Evolutionary conservation across 106 monocot species (phyloP), one percentile per base, ranked within the genome.

Genomic region (Narthecium ossifragum): DNA sequence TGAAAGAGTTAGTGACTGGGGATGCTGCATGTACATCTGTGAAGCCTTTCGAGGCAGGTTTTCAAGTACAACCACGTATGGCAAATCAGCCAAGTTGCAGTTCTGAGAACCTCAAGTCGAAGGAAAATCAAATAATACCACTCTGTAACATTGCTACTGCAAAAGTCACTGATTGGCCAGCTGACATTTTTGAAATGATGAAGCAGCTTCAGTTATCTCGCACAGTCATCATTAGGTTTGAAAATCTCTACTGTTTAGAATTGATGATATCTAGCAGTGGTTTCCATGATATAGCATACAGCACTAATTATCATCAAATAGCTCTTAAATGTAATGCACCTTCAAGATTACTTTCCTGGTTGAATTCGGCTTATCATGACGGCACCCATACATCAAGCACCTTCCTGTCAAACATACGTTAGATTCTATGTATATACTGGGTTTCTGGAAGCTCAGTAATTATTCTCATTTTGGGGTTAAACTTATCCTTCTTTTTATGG

Each of bases 161-260:
- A 30, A 46, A 73, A 20, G 28, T 45, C 23, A 2, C 20, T 26
- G 48, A 40, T 41, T 61, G 40, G 49, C 28, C 63, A 56, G 45
- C 15, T 32, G 55, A 30, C 45, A 59, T 74, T 34, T 78, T 78
- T 60, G 70, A 74, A 37, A 46, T 29, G 20, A 53, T 85, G 20
- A 77, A 63, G 54, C 55, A 46, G 32, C 85, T 85, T 55, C 85
- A 59, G 9, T 66, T 85, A 23, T 81, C 80, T 26, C 80, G 71
- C 20, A 26, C 29, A 0, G 74, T 77, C 50, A 20, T 80, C 31
- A 57, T 71, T 20, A 85, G 81, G 85, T 85, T 64, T 51, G 57
- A 8, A 34, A 8, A 31, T 31, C 9, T 54, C 11, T 0, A 43
- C 17, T 17, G 43, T 6, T 43, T 43, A 6, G 18, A 18, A 17